Conservation (phyloP, 2,329 filamentous ascomycete species). For the Exophiala mesophila region DNA sequence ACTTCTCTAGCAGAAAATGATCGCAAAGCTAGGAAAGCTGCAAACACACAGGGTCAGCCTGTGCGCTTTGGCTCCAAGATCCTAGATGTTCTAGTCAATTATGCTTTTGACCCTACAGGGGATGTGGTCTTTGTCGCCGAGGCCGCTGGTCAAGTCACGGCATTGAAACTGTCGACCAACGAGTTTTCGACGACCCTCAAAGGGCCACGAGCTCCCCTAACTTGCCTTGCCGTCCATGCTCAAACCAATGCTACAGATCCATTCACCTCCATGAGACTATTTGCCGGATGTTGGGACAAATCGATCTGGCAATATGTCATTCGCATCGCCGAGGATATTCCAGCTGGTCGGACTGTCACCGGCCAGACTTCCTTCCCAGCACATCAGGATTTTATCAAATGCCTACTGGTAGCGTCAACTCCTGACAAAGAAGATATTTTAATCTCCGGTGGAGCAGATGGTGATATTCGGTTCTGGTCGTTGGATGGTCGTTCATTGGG, state of each 20-base stretch:
- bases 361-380: conserved; percentile 21
- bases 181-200: conserved; percentile 47
- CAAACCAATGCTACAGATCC: conserved; percentile 34
- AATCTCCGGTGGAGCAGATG: conserved; percentile 71
- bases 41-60: conserved; percentile 80
- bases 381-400: conserved; percentile 75
- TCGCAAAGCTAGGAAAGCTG: conserved; percentile 66
- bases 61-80: conserved; percentile 81
- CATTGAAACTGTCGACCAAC: conserved; percentile 42
- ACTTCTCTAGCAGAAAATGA: conserved; percentile 47
- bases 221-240: conserved; percentile 63
- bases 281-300: conserved; percentile 94
- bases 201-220: conserved; percentile 75
- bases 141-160: conserved; percentile 74
- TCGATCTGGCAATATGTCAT: conserved; percentile 80
- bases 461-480: conserved; percentile 81
- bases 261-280: conserved; percentile 50
- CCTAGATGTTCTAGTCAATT: conserved; percentile 53
- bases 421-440: conserved; percentile 59
- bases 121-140: conserved; percentile 71
- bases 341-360: conserved; percentile 60
- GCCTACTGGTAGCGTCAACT: conserved; percentile 56
- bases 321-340: conserved; percentile 46
- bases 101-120: conserved; percentile 14
- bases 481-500: conserved; percentile 63